Evolutionary conservation across 2,329 filamentous ascomycete genomes (phyloP).

Genomic region (Sclerotinia minor): DNA sequence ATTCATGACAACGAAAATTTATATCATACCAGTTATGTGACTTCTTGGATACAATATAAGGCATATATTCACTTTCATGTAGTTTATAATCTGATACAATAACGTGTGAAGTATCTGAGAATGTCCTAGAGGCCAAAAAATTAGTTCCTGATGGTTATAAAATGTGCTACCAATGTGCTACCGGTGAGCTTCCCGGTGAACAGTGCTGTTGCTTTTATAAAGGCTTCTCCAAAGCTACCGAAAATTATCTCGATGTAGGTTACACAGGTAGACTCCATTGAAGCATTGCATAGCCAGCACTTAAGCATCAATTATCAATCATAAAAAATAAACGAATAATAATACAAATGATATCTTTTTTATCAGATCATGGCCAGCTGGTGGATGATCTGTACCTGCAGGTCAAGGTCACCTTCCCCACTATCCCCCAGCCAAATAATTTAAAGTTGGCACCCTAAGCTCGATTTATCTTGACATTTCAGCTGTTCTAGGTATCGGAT

Average conservation of each 20-base stretch:
- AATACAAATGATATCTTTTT: background rate
- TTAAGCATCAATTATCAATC: background rate
- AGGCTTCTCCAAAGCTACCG: too few species aligned
- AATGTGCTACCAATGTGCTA: background rate
- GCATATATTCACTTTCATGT: background rate
- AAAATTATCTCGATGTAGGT: too few species aligned
- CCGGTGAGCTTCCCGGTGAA: too few species aligned
- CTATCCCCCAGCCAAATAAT: conserved; percentile 4
- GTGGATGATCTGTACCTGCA: conserved; percentile 6
- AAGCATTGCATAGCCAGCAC: background rate
- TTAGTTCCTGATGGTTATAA: too few species aligned
- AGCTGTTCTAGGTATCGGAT: conserved; percentile 18
- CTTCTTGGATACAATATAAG: background rate
- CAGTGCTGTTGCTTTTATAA: background rate
- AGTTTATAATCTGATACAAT: background rate
- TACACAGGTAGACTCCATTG: background rate
- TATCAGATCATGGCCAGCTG: background rate
- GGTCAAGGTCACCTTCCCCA: background rate
- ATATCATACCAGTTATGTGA: background rate
- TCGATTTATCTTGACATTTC: conserved; percentile 2
- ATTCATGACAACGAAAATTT: background rate
- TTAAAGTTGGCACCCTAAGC: conserved; percentile 9
- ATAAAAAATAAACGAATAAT: background rate
- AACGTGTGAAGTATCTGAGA: background rate
- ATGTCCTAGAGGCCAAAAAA: background rate